These are phyloP conservation scores for Cyberlindnera americana DNA, from an alignment of 805 yeast species.

Conservation along the genomic window DNA sequence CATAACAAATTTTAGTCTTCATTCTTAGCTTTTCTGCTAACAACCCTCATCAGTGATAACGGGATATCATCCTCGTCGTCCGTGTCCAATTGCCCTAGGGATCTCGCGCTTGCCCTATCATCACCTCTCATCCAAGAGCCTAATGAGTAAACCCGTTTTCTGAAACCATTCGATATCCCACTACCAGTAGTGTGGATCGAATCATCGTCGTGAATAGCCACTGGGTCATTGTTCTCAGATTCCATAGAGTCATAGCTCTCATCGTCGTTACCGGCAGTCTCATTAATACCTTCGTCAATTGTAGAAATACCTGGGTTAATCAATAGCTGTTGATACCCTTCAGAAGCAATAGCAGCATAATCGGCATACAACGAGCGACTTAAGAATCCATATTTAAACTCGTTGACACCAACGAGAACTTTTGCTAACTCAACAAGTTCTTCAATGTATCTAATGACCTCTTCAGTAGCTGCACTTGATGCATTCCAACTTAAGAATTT, in stretches of 20 bases:
- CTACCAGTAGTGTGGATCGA: not conserved
- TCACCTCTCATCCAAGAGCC: conserved; percentile 30
- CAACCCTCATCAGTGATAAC: conserved; percentile 35
- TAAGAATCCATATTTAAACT: conserved; percentile 48
- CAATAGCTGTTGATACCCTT: conserved; percentile 27
- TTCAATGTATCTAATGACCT: conserved; percentile 46
- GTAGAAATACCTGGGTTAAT: conserved; percentile 9
- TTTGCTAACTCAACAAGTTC: conserved; percentile 40
- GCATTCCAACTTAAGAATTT: conserved; percentile 50
- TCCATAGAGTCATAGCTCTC: conserved; percentile 7
- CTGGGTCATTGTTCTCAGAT: conserved; percentile 10
- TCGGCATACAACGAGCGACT: conserved; percentile 43
- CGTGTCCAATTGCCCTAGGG: conserved; percentile 24
- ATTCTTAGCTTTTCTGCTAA: conserved; percentile 20
- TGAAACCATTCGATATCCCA: conserved; percentile 27
- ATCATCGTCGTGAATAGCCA: conserved; percentile 7
- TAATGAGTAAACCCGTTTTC: conserved; percentile 35
- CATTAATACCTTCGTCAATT: not conserved
- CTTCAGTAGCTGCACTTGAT: conserved; percentile 44
- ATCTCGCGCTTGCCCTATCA: conserved; percentile 19
- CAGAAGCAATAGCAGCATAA: conserved; percentile 39
- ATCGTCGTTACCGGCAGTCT: conserved; percentile 7
- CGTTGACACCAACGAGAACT: conserved; percentile 44
- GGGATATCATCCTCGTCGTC: conserved; percentile 33
- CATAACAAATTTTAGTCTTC: not conserved